Percentiles rank a stretch among this genome's conserved stretches.
Conservation (phyloP, 1,139 yeast species). For the Blastobotrys indianensis region DNA sequence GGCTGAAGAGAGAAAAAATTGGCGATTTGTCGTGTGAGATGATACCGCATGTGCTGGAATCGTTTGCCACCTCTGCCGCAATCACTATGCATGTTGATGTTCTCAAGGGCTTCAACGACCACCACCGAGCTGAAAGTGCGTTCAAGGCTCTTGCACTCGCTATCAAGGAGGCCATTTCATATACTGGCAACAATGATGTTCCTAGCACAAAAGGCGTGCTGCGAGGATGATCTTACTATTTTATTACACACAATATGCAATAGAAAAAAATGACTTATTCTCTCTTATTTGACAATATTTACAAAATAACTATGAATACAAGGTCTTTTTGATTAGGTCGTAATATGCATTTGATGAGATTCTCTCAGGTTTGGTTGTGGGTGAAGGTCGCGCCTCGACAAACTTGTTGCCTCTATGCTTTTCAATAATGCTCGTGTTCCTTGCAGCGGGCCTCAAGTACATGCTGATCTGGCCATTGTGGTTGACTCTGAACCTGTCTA, state of each 20-base stretch:
- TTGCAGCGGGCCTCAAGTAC: constrained; percentile 2
- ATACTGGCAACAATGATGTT: constrained; percentile 81
- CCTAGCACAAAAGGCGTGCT: constrained; percentile 97
- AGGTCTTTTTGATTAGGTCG: constrained; percentile 12
- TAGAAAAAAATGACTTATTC: no score
- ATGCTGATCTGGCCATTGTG: constrained; percentile 3
- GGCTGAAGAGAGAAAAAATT: constrained; percentile 83
- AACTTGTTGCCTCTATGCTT: background rate
- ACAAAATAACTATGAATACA: constrained; percentile 9
- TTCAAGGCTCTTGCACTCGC: constrained; percentile 95
- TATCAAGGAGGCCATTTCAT: constrained; percentile 73
- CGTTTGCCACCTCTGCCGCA: constrained; percentile 88
- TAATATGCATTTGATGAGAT: constrained; percentile 2
- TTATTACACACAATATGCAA: background rate
- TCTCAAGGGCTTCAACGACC: constrained; percentile 87
- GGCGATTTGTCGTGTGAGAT: constrained; percentile 92
- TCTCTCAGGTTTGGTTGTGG: background rate
- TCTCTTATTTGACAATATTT: background rate
- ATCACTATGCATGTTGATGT: constrained; percentile 93
- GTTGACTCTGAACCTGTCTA: background rate
- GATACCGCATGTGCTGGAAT: constrained; percentile 93
- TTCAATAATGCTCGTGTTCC: background rate
- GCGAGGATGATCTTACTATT: constrained; percentile 17
- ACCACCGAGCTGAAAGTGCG: constrained; percentile 93
- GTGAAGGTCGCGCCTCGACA: background rate